These are phyloP conservation scores for Ascoidea rubescens DNA, from an alignment of 805 yeast species.

Conservation along the genomic window DNA sequence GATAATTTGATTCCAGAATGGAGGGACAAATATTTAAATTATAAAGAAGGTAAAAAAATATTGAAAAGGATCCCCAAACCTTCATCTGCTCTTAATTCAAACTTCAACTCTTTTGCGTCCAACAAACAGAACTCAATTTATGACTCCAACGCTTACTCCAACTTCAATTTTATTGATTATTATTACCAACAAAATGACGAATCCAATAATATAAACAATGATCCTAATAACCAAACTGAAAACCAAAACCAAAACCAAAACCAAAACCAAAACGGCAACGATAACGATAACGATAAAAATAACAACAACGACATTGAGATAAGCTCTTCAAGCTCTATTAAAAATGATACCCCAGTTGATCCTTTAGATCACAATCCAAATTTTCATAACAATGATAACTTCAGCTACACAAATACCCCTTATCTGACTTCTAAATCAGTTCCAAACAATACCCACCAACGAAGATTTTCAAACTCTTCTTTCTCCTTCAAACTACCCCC, in stretches of 20 bases:
- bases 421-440: not conserved
- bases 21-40: constrained; percentile 70
- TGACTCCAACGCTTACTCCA: not conserved
- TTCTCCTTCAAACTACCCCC: not conserved
- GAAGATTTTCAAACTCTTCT: constrained; percentile 2
- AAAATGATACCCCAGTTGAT: too few relatives aligned
- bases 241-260: not conserved
- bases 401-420: not conserved
- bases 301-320: not conserved
- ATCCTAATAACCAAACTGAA: not conserved
- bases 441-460: constrained; percentile 13
- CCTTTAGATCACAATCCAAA: not conserved
- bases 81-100: not conserved
- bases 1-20: constrained; percentile 77
- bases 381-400: not conserved
- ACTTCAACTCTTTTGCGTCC: not conserved
- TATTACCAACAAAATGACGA: too few relatives aligned
- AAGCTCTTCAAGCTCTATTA: too few relatives aligned
- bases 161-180: too few relatives aligned
- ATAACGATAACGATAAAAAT: not conserved
- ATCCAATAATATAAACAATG: not conserved
- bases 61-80: not conserved
- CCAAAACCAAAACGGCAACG: not conserved
- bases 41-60: constrained; percentile 20
- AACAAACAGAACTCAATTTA: not conserved